Evolutionary conservation across 345 rosid genomes (phyloP).

Genomic region (Triadica sebifera): DNA sequence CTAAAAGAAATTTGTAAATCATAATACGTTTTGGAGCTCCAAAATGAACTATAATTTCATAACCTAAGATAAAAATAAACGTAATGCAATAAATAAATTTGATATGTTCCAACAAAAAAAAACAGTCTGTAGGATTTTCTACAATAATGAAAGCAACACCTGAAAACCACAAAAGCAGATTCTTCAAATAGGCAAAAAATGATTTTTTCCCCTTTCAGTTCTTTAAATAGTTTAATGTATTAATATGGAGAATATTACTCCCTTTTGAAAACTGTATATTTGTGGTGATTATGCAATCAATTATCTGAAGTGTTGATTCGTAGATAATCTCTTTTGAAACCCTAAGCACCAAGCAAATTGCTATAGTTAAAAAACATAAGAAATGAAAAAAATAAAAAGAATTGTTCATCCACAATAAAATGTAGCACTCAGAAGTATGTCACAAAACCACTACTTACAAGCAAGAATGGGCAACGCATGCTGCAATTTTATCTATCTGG

Average conservation of each 20-base stretch:
- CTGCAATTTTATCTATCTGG: background rate
- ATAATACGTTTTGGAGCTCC: constrained; percentile 80
- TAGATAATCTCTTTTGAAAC: background rate
- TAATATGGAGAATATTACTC: background rate
- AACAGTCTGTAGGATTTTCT: background rate
- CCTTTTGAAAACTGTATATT: background rate
- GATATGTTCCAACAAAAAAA: constrained; percentile 7
- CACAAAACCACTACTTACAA: background rate
- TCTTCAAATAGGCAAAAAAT: background rate
- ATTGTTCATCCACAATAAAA: background rate
- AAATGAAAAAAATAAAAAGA: background rate
- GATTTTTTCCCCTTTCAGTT: background rate
- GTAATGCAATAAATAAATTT: background rate
- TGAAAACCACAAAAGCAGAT: constrained; percentile 1
- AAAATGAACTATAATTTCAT: constrained; percentile 88
- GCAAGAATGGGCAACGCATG: background rate
- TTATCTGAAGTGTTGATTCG: background rate
- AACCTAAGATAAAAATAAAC: constrained; percentile 42
- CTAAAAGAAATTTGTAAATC: background rate
- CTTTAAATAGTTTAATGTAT: background rate
- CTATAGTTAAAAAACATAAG: background rate
- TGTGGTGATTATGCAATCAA: background rate
- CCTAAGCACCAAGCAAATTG: background rate
- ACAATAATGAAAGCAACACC: background rate
- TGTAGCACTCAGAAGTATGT: background rate